These are phyloP conservation scores for Solanum habrochaites DNA, from an alignment of 257 asterid species.

Conservation along the genomic window DNA sequence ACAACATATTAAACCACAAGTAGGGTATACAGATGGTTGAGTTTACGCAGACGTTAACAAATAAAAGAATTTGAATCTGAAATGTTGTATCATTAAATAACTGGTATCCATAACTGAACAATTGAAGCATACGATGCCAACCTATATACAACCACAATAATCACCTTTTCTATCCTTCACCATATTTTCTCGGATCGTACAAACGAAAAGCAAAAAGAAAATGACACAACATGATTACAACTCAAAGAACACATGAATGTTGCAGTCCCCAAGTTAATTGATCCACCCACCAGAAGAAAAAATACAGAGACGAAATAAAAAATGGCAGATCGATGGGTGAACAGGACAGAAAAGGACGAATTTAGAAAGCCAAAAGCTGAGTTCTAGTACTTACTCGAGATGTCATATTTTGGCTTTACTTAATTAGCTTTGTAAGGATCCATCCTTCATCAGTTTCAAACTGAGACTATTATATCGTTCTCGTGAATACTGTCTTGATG, in stretches of 20 bases:
- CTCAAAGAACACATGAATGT: neutral
- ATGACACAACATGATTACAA: neutral
- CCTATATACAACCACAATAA: neutral
- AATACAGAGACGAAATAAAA: neutral
- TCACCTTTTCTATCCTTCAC: neutral
- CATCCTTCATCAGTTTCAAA: conserved; percentile 33
- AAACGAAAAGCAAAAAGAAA: neutral
- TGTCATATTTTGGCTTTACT: neutral
- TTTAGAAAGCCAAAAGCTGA: neutral
- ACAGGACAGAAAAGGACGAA: neutral
- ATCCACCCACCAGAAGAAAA: neutral
- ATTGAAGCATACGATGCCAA: neutral
- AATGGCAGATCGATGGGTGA: neutral
- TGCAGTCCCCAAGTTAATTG: neutral
- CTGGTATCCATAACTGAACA: neutral
- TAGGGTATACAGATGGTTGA: neutral
- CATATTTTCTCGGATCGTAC: neutral
- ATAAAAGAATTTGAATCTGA: neutral
- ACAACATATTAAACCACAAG: neutral
- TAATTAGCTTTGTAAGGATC: conserved; percentile 25
- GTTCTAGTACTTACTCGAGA: neutral
- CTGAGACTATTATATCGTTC: conserved; percentile 42
- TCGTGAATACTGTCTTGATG: conserved; percentile 45
- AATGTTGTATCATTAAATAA: neutral
- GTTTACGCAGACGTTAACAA: neutral